Evolutionary conservation across 208 protist genomes (phyloP).

Genomic region (Blechomonas ayalai): DNA sequence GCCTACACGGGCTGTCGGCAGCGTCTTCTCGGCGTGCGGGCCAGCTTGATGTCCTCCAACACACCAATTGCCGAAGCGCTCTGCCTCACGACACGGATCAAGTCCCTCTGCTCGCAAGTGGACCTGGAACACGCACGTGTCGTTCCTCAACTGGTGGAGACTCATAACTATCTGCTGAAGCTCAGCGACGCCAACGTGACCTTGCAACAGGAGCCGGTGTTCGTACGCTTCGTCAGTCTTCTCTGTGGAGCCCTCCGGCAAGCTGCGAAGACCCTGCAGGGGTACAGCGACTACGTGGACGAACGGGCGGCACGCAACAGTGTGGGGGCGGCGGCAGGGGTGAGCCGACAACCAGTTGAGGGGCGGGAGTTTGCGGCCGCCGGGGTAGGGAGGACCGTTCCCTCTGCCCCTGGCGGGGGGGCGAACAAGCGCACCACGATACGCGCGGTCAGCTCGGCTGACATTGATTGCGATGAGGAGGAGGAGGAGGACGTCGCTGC

Average conservation of each 20-base stretch:
- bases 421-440: slow-evolving; percentile 1
- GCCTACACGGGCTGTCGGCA: slow-evolving; percentile 54
- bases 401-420: slow-evolving; percentile 3
- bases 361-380: too few relatives aligned
- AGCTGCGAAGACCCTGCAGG: slow-evolving; percentile 8
- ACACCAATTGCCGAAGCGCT: slow-evolving; percentile 37
- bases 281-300: slow-evolving; percentile 9
- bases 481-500: slow-evolving; percentile 1
- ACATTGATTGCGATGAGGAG: slow-evolving; percentile 15
- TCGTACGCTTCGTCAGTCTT: slow-evolving; percentile 12
- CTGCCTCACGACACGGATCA: slow-evolving; percentile 53
- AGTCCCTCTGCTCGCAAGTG: slow-evolving; percentile 46
- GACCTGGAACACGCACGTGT: slow-evolving; percentile 30
- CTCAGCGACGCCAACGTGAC: slow-evolving; percentile 16
- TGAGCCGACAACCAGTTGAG: neutral
- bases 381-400: too few relatives aligned
- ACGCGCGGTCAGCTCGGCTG: slow-evolving; percentile 7
- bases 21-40: slow-evolving; percentile 54
- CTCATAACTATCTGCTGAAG: slow-evolving; percentile 52
- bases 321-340: neutral
- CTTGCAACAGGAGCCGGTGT: slow-evolving; percentile 11
- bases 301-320: neutral
- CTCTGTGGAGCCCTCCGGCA: slow-evolving; percentile 8
- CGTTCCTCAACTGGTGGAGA: slow-evolving; percentile 47
- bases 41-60: slow-evolving; percentile 23